Evolutionary conservation across 768 basidiomycete genomes (phyloP), one percentile per base, ranked within the genome.

Genomic region (Phaffia australis): DNA sequence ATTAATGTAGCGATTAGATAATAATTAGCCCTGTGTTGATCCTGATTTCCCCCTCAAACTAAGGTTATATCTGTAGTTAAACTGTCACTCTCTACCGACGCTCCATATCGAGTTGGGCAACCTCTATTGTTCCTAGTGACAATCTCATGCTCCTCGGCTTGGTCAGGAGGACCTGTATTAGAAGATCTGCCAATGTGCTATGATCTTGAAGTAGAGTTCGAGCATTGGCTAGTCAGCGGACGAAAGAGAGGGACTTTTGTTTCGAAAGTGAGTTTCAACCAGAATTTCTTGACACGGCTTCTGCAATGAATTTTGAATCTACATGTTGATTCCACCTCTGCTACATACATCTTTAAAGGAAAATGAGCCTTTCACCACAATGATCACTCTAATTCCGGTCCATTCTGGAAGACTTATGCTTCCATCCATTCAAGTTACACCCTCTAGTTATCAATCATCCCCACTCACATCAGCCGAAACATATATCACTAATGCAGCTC

Each of bases 201-300:
- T 73, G 88, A 92, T 70, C 80, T 95, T 14, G 56, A 70, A 19
- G 84, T 88, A 65, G 88, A 90, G 70, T 81, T 84, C 75, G 81
- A 84, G 21, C 84, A 83, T 58, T 97, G 93, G 93, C 79, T 95
- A 3, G 83, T 97, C 11, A 87, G 89, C 68, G 93, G 93, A 11
- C 81, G 81, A 51, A 94, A 92, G 77, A 83, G 87, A 61, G 92
- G 91, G 0, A 87, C 87, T 71, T 93, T 89, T 71, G 63, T 81
- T 21, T 88, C 87, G 2, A 80, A 79, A 77, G 93, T 88, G 72
- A 61, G 84, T 73, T 63, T 23, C 35, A 42, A 11, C 11, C 11
- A 42, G 11, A 42, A 42, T 1, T 23, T 49, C 21, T 29, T 11
- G 49, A 27, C 57, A 29, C 32, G 0, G 14, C 57, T 8, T 9